These are phyloP conservation scores for Globisporangium paroecandrum DNA, from an alignment of 352 stramenopile species.

Conservation along the genomic window DNA sequence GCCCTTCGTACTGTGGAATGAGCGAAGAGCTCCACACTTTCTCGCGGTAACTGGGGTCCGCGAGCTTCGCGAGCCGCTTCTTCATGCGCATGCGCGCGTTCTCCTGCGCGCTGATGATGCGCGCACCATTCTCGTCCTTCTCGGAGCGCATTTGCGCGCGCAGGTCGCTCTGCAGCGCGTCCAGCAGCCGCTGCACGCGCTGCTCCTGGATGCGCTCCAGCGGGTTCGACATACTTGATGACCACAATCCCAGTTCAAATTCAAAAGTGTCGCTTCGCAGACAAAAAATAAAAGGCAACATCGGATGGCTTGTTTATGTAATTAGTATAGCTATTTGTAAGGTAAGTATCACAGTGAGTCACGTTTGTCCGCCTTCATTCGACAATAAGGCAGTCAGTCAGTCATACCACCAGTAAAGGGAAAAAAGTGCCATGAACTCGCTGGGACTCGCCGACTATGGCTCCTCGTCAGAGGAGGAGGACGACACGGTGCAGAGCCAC, in stretches of 20 bases:
- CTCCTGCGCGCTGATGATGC: slow-evolving; percentile 17
- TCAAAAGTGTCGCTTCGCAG: background rate
- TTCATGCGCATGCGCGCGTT: slow-evolving; percentile 38
- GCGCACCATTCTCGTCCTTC: slow-evolving; percentile 30
- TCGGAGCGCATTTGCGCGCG: slow-evolving; percentile 56
- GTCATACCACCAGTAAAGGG: background rate
- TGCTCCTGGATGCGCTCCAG: slow-evolving; percentile 68
- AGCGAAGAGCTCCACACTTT: slow-evolving; percentile 41
- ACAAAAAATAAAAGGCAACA: background rate
- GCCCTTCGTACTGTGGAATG: slow-evolving; percentile 40
- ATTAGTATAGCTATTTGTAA: background rate
- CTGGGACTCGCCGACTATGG: slow-evolving; percentile 32
- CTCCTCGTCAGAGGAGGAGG: slow-evolving; percentile 37
- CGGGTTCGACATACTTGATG: slow-evolving; percentile 26
- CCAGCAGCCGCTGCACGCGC: slow-evolving; percentile 53
- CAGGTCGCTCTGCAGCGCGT: slow-evolving; percentile 56
- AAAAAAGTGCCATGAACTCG: slow-evolving; percentile 24
- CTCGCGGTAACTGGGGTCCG: slow-evolving; percentile 44
- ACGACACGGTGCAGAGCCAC: background rate
- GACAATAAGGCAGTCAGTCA: too few species aligned
- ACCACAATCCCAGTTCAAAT: background rate
- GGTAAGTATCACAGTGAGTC: background rate
- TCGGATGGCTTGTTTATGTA: background rate
- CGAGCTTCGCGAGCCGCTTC: slow-evolving; percentile 40
- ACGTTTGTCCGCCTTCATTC: background rate